phyloP scores from a whole-genome alignment of 371 early-diverging fungal species.

The Lichtheimia ramosa region DNA sequence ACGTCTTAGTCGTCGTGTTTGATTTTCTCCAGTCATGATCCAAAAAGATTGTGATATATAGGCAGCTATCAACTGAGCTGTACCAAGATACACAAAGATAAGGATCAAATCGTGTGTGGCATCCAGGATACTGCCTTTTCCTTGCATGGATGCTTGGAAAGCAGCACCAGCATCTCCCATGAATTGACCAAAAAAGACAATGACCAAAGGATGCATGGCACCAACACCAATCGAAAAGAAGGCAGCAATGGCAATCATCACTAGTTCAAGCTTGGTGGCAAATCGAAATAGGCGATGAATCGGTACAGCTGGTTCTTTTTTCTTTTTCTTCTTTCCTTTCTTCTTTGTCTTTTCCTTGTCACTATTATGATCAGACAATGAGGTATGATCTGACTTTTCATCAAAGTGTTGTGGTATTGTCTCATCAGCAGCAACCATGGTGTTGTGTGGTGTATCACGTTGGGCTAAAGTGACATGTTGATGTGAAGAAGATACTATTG shows the following conservation, averaged over 20 bases:
- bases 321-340: constrained; percentile 40
- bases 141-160: constrained; percentile 15
- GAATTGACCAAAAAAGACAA: constrained; percentile 47
- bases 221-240: constrained; percentile 32
- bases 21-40: constrained; percentile 38
- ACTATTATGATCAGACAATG: not conserved
- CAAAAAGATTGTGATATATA: constrained; percentile 41
- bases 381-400: not conserved
- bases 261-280: constrained; percentile 22
- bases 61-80: constrained; percentile 35
- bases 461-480: not conserved
- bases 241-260: constrained; percentile 26
- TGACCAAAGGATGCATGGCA: constrained; percentile 41
- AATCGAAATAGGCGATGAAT: constrained; percentile 37
- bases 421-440: not conserved
- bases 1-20: constrained; percentile 39
- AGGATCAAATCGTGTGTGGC: constrained; percentile 23
- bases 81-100: constrained; percentile 52
- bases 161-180: constrained; percentile 20
- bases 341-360: constrained; percentile 19
- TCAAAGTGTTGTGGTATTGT: not conserved
- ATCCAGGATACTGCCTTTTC: constrained; percentile 11
- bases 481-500: not conserved
- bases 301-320: constrained; percentile 32
- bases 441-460: not conserved